Evolutionary conservation across 768 basidiomycete genomes (phyloP).

Genomic region (Hygrophoropsis aurantiaca): DNA sequence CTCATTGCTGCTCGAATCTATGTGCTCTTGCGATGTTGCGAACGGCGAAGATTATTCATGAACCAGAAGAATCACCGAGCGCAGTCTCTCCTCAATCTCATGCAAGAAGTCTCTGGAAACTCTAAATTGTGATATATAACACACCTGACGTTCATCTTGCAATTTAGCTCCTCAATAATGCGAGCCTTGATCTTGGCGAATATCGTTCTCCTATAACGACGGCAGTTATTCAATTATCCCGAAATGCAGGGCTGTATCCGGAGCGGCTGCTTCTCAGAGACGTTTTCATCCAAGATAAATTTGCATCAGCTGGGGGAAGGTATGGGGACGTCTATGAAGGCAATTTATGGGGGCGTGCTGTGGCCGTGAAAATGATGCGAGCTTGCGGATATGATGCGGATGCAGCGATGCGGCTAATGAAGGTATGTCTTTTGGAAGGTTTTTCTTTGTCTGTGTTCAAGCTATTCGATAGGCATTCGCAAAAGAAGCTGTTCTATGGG

Average conservation of each 20-base stretch:
- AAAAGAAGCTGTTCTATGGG: conserved; percentile 25
- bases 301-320: conserved; percentile 21
- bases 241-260: conserved; percentile 27
- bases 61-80: conserved; percentile 19
- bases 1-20: no score
- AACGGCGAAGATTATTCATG: conserved; percentile 7
- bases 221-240: conserved; percentile 26
- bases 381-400: conserved; percentile 14
- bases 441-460: conserved; percentile 12
- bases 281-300: conserved; percentile 11
- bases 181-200: conserved; percentile 21
- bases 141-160: not conserved
- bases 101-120: conserved; percentile 18
- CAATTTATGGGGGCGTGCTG: conserved; percentile 19
- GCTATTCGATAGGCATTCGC: conserved; percentile 14
- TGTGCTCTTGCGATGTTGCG: no score
- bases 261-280: conserved; percentile 19
- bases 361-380: conserved; percentile 33
- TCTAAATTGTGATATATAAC: no score
- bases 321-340: conserved; percentile 35
- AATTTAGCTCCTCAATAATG: conserved; percentile 24
- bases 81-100: conserved; percentile 23
- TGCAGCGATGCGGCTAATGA: conserved; percentile 19
- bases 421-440: conserved; percentile 16
- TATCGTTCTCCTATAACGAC: conserved; percentile 23